Conservation (phyloP, 2,329 filamentous ascomycete genomes). For the Fusarium neocosmosporiellum region DNA sequence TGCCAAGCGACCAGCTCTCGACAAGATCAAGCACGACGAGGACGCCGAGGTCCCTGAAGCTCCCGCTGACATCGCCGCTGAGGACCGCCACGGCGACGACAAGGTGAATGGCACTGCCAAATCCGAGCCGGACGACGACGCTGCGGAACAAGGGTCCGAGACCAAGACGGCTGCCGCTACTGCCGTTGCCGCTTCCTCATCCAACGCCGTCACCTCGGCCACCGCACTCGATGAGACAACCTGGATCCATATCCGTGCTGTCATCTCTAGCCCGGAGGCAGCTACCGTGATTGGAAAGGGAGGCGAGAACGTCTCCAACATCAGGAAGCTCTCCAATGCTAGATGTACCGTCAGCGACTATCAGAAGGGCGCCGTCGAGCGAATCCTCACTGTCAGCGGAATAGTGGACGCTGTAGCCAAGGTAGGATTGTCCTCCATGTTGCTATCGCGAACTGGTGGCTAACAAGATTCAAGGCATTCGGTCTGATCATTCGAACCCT, state of each 20-base stretch:
- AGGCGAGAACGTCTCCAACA: slow-evolving; percentile 98
- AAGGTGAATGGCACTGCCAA: slow-evolving; percentile 62
- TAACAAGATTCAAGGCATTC: slow-evolving; percentile 75
- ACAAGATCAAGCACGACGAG: slow-evolving; percentile 83
- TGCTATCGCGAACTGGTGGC: slow-evolving; percentile 15
- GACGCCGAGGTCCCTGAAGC: slow-evolving; percentile 59
- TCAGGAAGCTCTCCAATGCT: slow-evolving; percentile 91
- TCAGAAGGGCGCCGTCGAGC: slow-evolving; percentile 94
- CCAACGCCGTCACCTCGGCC: slow-evolving; percentile 57
- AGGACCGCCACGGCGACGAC: slow-evolving; percentile 62
- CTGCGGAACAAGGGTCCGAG: slow-evolving; percentile 51
- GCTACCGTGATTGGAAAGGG: slow-evolving; percentile 99
- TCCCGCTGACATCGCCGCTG: slow-evolving; percentile 49
- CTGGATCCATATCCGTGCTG: slow-evolving; percentile 97
- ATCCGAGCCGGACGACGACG: slow-evolving; percentile 43
- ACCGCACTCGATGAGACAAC: slow-evolving; percentile 85
- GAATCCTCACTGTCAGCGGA: slow-evolving; percentile 96
- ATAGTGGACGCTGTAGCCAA: slow-evolving; percentile 97
- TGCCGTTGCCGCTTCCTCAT: slow-evolving; percentile 52
- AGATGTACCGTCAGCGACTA: slow-evolving; percentile 99
- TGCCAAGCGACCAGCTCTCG: slow-evolving; percentile 94
- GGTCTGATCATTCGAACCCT: slow-evolving; percentile 97
- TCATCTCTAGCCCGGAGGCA: slow-evolving; percentile 97
- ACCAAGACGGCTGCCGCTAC: slow-evolving; percentile 52
- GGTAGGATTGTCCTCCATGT: slow-evolving; percentile 62